Base-by-base conservation (phyloP, 345 rosid genomes). In the Limnanthes douglasii region DNA sequence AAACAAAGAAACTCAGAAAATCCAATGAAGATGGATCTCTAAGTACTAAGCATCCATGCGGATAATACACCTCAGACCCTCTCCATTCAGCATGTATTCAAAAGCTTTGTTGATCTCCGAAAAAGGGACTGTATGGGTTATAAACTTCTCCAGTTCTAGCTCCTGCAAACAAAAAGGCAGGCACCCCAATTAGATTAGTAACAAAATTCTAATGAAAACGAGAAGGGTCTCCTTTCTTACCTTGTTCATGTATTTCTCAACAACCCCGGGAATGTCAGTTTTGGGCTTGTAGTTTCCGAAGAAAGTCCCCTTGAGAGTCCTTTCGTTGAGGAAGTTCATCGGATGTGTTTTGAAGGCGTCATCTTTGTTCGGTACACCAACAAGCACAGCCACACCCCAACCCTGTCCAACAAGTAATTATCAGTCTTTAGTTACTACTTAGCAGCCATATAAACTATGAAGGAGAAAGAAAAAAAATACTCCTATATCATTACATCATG, bases 401-500 rank as follows among this genome's bases (percentile, higher is more conserved):
- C 60, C 60, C 56, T 53, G 30, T n/a, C n/a, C n/a, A n/a, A n/a
- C n/a, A n/a, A n/a, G n/a, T n/a, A n/a, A n/a, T n/a, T n/a, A n/a
- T n/a, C n/a, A n/a, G n/a, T n/a, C n/a, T n/a, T n/a, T n/a, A n/a
- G n/a, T n/a, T n/a, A n/a, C n/a, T n/a, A n/a, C n/a, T n/a, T n/a
- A n/a, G n/a, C n/a, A n/a, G n/a, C n/a, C n/a, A n/a, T n/a, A n/a
- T n/a, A n/a, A n/a, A n/a, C n/a, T n/a, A n/a, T n/a, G n/a, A n/a
- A n/a, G n/a, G n/a, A n/a, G n/a, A n/a, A n/a, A n/a, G n/a, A n/a
- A n/a, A n/a, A n/a, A n/a, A n/a, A n/a, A n/a, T n/a, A n/a, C n/a
- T n/a, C n/a, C n/a, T n/a, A n/a, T n/a, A n/a, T n/a, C 11, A 9
- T 77, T 72, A 75, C 93, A 45, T 78, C 86, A 11, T 84, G 95